Evolutionary conservation across 371 early-diverging fungal genomes (phyloP).

Genomic region (Lichtheimia ramosa): DNA sequence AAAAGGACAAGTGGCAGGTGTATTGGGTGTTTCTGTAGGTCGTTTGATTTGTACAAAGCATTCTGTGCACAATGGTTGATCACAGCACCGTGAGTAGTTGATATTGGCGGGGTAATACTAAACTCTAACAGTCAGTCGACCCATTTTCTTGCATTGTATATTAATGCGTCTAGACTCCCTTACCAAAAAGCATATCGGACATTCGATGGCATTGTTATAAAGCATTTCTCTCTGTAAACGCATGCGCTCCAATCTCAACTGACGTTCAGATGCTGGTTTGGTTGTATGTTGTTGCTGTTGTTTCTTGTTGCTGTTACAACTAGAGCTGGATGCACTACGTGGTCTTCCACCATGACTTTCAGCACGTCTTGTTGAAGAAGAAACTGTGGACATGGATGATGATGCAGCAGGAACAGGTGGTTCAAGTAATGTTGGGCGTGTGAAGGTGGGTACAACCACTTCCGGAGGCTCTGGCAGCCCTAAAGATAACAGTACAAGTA

Average conservation of each 20-base stretch:
- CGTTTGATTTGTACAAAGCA: conserved; percentile 95
- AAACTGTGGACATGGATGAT: conserved; percentile 1
- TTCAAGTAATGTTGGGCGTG: conserved; percentile 1
- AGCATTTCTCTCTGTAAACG: conserved; percentile 37
- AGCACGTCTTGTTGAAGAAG: conserved; percentile 3
- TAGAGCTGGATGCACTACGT: conserved; percentile 31
- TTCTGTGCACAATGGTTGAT: conserved; percentile 94
- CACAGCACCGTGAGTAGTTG: conserved; percentile 91
- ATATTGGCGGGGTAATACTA: conserved; percentile 91
- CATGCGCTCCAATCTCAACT: conserved; percentile 9
- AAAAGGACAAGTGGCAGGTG: conserved; percentile 80
- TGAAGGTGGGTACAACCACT: neutral
- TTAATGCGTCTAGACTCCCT: neutral
- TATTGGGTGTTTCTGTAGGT: conserved; percentile 50
- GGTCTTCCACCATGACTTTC: conserved; percentile 13
- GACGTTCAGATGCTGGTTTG: neutral
- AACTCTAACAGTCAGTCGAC: neutral
- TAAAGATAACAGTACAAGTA: neutral
- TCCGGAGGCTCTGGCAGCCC: conserved; percentile 1
- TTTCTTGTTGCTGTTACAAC: neutral
- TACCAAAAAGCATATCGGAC: conserved; percentile 76
- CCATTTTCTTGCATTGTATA: neutral
- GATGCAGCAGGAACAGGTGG: conserved; percentile 4
- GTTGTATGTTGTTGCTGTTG: neutral
- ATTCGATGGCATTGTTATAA: conserved; percentile 80